Conservation (phyloP, 306 rosid genomes). For the Cucurbita ficifolia region DNA sequence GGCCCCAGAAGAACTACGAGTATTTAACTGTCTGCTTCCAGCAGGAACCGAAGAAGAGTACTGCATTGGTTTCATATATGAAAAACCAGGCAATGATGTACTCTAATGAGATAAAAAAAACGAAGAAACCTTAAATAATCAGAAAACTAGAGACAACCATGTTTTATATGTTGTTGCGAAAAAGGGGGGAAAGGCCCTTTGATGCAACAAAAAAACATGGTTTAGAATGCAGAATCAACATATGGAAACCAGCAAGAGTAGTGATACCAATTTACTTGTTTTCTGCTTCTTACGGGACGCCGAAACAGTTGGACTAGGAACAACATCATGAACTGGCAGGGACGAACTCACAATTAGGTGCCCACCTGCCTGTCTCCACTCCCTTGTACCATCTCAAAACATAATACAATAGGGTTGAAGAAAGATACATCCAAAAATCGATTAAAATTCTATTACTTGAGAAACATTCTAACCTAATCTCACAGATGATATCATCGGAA, state of each 20-base stretch:
- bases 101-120: background rate
- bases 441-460: background rate
- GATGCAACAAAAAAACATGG: background rate
- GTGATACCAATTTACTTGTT: conserved; percentile 56
- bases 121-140: background rate
- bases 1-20: conserved; percentile 25
- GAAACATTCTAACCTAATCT: conserved; percentile 23
- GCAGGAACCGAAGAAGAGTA: conserved; percentile 21
- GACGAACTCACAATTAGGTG: conserved; percentile 50
- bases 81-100: conserved; percentile 9
- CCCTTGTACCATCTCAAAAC: conserved; percentile 34
- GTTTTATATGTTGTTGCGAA: background rate
- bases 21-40: conserved; percentile 25
- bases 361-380: conserved; percentile 80
- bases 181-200: background rate
- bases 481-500: conserved; percentile 32
- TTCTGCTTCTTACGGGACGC: conserved; percentile 84
- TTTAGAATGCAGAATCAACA: background rate
- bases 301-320: conserved; percentile 74
- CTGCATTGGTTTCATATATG: conserved; percentile 26
- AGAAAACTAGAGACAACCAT: background rate
- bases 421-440: background rate
- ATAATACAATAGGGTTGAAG: conserved; percentile 7
- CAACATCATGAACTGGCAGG: conserved; percentile 61
- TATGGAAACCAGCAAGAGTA: conserved; percentile 2